Evolutionary conservation across 805 yeast genomes (phyloP).

Genomic region (Suhomyces xylopsoci): DNA sequence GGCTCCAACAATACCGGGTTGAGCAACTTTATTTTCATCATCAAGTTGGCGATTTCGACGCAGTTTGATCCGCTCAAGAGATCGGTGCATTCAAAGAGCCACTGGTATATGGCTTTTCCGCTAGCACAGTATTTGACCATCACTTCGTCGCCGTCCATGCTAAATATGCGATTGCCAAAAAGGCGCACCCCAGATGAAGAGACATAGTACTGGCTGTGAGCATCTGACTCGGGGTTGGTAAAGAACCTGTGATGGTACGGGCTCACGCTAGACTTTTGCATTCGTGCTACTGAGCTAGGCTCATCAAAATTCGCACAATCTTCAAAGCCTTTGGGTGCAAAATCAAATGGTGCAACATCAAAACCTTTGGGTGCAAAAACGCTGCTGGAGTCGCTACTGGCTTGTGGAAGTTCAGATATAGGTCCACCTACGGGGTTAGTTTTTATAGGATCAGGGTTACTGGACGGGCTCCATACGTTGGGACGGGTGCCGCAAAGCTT

Average conservation of each 20-base stretch:
- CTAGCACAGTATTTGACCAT: slow-evolving; percentile 50
- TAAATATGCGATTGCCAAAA: slow-evolving; percentile 41
- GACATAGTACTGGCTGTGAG: slow-evolving; percentile 76
- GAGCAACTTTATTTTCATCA: slow-evolving; percentile 47
- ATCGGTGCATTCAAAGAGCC: slow-evolving; percentile 90
- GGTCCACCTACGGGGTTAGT: no score
- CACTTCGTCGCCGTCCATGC: slow-evolving; percentile 12
- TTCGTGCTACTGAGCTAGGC: not conserved
- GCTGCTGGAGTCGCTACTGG: no score
- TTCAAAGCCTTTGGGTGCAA: not conserved
- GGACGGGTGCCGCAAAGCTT: slow-evolving; percentile 63
- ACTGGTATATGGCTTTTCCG: slow-evolving; percentile 79
- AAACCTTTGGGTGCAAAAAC: not conserved
- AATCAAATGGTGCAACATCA: no score
- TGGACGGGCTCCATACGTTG: slow-evolving; percentile 64
- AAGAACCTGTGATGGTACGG: slow-evolving; percentile 77
- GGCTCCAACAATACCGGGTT: slow-evolving; percentile 40
- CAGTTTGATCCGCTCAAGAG: slow-evolving; percentile 54
- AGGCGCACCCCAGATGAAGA: slow-evolving; percentile 64
- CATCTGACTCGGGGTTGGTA: slow-evolving; percentile 85
- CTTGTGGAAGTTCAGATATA: no score
- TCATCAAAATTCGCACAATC: not conserved
- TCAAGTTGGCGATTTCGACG: slow-evolving; percentile 46
- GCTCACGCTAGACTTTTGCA: not conserved
- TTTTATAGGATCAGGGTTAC: slow-evolving; percentile 27